phyloP scores from a whole-genome alignment of 192 early-diverging fungal species.

The Powellomyces hirtus region DNA sequence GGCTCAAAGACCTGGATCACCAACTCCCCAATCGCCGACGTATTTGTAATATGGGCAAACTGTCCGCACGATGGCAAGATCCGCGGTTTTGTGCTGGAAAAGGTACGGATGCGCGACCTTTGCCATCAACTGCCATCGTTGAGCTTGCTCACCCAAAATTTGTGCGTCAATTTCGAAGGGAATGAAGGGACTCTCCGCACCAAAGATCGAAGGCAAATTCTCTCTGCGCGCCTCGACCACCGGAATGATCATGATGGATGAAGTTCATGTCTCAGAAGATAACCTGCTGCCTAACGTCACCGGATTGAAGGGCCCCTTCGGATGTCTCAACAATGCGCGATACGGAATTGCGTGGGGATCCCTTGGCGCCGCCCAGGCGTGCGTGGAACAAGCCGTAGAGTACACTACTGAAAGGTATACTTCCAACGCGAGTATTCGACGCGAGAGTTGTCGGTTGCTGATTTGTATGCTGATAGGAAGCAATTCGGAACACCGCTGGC shows the following conservation, averaged over 20 bases:
- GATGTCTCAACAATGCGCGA: conserved; percentile 96
- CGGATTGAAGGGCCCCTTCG: conserved; percentile 91
- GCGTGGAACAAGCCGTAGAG: conserved; percentile 81
- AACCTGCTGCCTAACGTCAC: conserved; percentile 89
- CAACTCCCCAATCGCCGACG: conserved; percentile 95
- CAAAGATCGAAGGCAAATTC: conserved; percentile 93
- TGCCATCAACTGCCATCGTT: no score
- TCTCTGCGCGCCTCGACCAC: conserved; percentile 91
- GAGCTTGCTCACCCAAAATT: no score
- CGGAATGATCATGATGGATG: conserved; percentile 99
- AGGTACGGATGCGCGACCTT: conserved; percentile 57
- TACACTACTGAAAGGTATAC: conserved; percentile 77
- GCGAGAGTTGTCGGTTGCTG: no score
- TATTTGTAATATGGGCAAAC: conserved; percentile 97
- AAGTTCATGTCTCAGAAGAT: conserved; percentile 87
- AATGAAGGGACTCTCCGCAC: conserved; percentile 88
- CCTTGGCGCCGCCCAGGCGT: conserved; percentile 91
- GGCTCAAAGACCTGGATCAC: conserved; percentile 99
- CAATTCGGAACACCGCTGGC: conserved; percentile 94
- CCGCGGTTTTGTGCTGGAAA: conserved; percentile 92
- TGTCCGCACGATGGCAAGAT: conserved; percentile 74
- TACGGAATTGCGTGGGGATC: conserved; percentile 97
- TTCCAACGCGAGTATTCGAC: no score
- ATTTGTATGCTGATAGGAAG: conserved; percentile 47
- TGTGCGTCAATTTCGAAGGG: no score